These are phyloP conservation scores for Exobasidium rhododendri DNA, from an alignment of 1,284 basidiomycete species.

Conservation along the genomic window DNA sequence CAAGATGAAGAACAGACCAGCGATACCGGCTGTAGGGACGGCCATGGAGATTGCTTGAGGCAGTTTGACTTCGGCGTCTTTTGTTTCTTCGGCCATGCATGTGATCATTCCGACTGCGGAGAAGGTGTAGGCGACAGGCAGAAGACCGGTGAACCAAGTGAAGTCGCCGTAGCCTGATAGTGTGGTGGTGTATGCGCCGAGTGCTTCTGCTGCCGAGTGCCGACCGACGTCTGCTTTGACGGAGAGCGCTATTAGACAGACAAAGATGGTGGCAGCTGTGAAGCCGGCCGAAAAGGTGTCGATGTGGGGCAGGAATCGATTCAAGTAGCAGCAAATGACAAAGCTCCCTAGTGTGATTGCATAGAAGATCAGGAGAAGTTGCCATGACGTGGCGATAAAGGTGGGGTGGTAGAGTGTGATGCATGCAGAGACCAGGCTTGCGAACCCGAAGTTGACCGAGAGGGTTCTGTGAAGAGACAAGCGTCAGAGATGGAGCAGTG, in stretches of 20 bases:
- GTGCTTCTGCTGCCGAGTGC: constrained; percentile 10
- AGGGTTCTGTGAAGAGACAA: constrained; percentile 18
- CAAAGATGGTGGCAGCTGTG: constrained; percentile 15
- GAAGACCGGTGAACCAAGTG: constrained; percentile 10
- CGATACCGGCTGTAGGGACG: constrained; percentile 12
- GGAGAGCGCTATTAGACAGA: constrained; percentile 16
- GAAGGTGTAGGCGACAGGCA: constrained; percentile 8
- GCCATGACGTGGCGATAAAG: constrained; percentile 12
- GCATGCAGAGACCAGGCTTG: constrained; percentile 10
- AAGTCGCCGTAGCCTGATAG: constrained; percentile 18
- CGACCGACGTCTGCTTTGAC: constrained; percentile 12
- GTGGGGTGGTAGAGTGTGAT: constrained; percentile 8
- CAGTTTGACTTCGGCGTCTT: constrained; percentile 5
- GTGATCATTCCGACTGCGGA: constrained; percentile 15
- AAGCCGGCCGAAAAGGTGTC: constrained; percentile 17
- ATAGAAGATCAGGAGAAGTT: constrained; percentile 18
- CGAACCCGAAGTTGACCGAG: constrained; percentile 18
- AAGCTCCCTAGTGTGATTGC: constrained; percentile 7
- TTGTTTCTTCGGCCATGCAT: constrained; percentile 14
- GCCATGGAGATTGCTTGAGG: constrained; percentile 12
- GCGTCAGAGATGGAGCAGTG: too few species aligned
- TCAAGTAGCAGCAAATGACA: constrained; percentile 4
- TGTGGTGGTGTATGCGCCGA: constrained; percentile 13
- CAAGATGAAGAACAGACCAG: constrained; percentile 18
- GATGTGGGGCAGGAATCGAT: constrained; percentile 12